Conservation (phyloP, 768 basidiomycete species). For the Mycena sanguinolenta region DNA sequence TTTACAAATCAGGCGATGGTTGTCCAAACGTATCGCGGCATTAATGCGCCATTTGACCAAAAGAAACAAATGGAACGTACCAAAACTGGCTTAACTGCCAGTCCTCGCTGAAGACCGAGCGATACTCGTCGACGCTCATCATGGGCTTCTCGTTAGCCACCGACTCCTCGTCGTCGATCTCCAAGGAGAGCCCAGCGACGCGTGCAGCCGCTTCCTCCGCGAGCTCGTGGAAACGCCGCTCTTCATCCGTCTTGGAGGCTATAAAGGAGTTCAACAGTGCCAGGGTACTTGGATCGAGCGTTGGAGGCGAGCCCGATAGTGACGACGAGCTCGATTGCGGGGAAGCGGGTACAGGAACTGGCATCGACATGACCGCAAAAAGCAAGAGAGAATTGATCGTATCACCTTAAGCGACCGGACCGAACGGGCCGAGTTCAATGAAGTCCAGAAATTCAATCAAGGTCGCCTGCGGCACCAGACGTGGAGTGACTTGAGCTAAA, state of each 20-base stretch:
- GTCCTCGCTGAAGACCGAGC: slow-evolving; percentile 59
- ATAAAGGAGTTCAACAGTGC: slow-evolving; percentile 57
- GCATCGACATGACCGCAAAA: slow-evolving; percentile 11
- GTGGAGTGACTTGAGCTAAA: too few species aligned
- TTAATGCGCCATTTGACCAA: slow-evolving; percentile 14
- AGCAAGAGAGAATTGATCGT: slow-evolving; percentile 4
- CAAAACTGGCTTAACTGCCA: slow-evolving; percentile 68
- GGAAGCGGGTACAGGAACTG: slow-evolving; percentile 41
- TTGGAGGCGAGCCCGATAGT: slow-evolving; percentile 51
- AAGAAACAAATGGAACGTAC: slow-evolving; percentile 47
- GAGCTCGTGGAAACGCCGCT: slow-evolving; percentile 56
- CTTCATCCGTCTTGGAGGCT: slow-evolving; percentile 57
- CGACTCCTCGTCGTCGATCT: slow-evolving; percentile 40
- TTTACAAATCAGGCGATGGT: slow-evolving; percentile 21
- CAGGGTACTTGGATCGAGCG: slow-evolving; percentile 52
- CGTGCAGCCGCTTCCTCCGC: slow-evolving; percentile 52
- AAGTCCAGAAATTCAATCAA: too few species aligned
- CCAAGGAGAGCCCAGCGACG: slow-evolving; percentile 49
- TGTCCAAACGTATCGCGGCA: slow-evolving; percentile 7
- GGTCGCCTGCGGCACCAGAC: too few species aligned
- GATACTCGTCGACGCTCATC: slow-evolving; percentile 60
- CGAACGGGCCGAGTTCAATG: background rate
- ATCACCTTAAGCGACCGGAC: background rate
- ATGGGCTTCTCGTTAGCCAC: slow-evolving; percentile 46
- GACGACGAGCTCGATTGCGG: slow-evolving; percentile 40